These are phyloP conservation scores for Xerocomellus amylosporus DNA, from an alignment of 768 basidiomycete genomes.

Conservation along the genomic window DNA sequence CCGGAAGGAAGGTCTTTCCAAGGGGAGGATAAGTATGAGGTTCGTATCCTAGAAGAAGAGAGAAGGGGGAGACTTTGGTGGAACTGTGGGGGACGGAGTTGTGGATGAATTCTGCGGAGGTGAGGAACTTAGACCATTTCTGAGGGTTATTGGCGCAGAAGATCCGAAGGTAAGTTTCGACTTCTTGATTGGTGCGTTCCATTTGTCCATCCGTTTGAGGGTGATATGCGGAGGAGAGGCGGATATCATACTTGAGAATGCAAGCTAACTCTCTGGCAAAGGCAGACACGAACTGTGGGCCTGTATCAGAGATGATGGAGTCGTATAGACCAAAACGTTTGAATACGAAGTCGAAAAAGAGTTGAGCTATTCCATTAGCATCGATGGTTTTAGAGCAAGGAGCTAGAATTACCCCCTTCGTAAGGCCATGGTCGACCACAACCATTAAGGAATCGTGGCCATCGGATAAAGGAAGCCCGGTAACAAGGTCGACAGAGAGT, in stretches of 20 bases:
- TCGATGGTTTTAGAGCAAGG: background rate
- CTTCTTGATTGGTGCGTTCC: background rate
- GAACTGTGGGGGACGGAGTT: background rate
- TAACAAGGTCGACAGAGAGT: too few relatives aligned
- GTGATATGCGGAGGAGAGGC: background rate
- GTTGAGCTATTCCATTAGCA: background rate
- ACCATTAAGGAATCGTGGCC: too few relatives aligned
- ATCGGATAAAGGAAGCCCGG: too few relatives aligned
- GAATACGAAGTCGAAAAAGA: background rate
- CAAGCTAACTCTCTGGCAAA: background rate
- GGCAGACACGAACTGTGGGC: background rate
- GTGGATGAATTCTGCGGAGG: background rate
- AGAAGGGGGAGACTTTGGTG: too few relatives aligned
- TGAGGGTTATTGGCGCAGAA: background rate
- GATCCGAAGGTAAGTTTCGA: background rate
- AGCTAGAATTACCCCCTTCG: too few relatives aligned
- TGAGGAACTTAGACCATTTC: background rate
- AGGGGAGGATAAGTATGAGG: too few relatives aligned
- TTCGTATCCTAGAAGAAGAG: background rate
- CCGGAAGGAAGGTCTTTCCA: too few relatives aligned
- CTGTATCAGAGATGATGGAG: background rate
- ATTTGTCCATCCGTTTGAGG: background rate
- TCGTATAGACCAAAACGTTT: background rate
- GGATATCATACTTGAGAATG: background rate
- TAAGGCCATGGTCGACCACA: too few relatives aligned